A percentile compares a stretch with the other conserved stretches of the same genome.
Conservation (phyloP, 768 basidiomycete genomes). For the Pulveroboletus frians region DNA sequence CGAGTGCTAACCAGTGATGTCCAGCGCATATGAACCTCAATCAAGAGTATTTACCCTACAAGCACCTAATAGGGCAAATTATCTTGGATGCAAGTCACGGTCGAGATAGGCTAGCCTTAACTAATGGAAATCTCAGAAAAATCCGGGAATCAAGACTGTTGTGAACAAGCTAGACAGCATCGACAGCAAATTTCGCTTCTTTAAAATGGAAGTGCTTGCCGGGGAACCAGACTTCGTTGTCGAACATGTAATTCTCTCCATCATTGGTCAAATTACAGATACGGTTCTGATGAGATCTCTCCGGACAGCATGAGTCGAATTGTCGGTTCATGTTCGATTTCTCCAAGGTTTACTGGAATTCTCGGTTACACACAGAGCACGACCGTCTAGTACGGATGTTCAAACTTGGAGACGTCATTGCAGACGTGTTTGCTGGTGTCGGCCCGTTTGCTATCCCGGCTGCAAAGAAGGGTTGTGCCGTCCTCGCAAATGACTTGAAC, state of each 20-base stretch:
- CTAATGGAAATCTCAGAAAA: conserved; percentile 61
- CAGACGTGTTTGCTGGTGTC: conserved; percentile 95
- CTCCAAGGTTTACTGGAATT: conserved; percentile 96
- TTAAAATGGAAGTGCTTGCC: conserved; percentile 94
- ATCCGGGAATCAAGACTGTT: conserved; percentile 73
- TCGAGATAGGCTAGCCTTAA: background rate
- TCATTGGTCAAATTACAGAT: background rate
- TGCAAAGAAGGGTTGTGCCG: conserved; percentile 84
- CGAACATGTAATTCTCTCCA: conserved; percentile 60
- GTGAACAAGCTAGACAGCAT: conserved; percentile 93
- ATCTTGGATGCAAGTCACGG: conserved; percentile 71
- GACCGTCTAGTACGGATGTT: conserved; percentile 75
- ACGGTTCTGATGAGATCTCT: background rate
- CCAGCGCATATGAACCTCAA: conserved; percentile 89
- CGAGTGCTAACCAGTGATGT: conserved; percentile 2
- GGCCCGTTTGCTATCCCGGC: conserved; percentile 95
- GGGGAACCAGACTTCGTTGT: conserved; percentile 86
- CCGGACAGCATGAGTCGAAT: conserved; percentile 67
- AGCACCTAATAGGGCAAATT: conserved; percentile 85
- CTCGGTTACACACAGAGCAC: conserved; percentile 88
- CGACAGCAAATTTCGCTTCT: conserved; percentile 82
- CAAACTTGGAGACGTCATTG: conserved; percentile 70
- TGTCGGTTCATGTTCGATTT: conserved; percentile 94
- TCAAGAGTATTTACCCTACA: conserved; percentile 88
- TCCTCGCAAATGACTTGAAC: conserved; percentile 93